These are phyloP conservation scores for Trichosporon sp. DNA, from an alignment of 1,284 basidiomycete genomes.

Conservation along the genomic window DNA sequence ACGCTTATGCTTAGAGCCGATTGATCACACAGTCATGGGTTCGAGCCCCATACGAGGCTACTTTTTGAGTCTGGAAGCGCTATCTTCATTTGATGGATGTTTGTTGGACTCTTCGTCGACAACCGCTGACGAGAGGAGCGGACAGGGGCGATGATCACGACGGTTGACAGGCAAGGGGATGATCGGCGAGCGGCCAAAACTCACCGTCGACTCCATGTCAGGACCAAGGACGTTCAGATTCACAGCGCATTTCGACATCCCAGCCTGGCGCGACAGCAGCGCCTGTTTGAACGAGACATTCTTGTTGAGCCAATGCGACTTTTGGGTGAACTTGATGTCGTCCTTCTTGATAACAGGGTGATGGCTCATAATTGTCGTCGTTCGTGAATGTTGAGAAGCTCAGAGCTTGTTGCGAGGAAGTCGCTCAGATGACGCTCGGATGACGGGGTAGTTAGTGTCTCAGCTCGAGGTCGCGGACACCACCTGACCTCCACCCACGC, in stretches of 20 bases:
- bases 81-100: not conserved
- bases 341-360: not conserved
- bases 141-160: too few relatives aligned
- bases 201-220: not conserved
- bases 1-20: not conserved
- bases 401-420: not conserved
- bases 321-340: not conserved
- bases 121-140: too few relatives aligned
- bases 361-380: not conserved
- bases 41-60: constrained; percentile 4
- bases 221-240: not conserved
- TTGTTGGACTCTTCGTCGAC: too few relatives aligned
- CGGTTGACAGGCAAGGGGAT: not conserved
- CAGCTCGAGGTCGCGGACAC: not conserved
- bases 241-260: not conserved
- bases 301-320: not conserved
- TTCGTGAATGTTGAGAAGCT: not conserved
- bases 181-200: not conserved
- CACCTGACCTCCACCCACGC: not conserved
- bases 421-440: not conserved
- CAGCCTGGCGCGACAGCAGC: not conserved
- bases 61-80: not conserved
- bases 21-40: constrained; percentile 4
- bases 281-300: not conserved
- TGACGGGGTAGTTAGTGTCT: too few relatives aligned